A percentile compares a stretch with the other conserved stretches of the same genome.
Conservation (phyloP, 768 basidiomycete species). For the Suillus sp. region DNA sequence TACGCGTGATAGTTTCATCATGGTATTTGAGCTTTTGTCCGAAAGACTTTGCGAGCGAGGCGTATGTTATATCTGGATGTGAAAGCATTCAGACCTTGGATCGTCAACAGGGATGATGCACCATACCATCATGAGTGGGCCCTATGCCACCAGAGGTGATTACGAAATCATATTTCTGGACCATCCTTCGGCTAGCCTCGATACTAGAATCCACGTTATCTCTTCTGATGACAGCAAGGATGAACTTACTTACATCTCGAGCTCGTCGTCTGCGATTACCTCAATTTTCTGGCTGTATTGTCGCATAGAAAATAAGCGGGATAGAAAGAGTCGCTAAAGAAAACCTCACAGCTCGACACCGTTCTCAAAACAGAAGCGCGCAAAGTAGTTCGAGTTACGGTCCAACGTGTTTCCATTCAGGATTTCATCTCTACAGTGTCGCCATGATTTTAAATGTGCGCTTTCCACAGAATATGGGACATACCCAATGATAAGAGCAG, state of each 20-base stretch:
- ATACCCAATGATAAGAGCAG: constrained; percentile 76
- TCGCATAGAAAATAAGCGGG: constrained; percentile 19
- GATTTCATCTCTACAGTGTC: constrained; percentile 74
- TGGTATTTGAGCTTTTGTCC: constrained; percentile 68
- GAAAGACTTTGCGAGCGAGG: constrained; percentile 86
- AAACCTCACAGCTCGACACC: constrained; percentile 73
- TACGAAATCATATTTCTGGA: constrained; percentile 83
- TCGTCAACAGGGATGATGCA: not conserved
- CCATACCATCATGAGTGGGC: constrained; percentile 83
- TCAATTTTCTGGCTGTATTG: constrained; percentile 76
- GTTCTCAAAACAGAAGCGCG: constrained; percentile 85
- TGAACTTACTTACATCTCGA: constrained; percentile 62
- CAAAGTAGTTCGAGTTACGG: constrained; percentile 83
- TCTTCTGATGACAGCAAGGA: not conserved
- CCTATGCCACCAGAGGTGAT: constrained; percentile 92
- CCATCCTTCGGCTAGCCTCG: constrained; percentile 84
- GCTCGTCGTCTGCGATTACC: constrained; percentile 88
- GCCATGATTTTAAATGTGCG: not conserved
- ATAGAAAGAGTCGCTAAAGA: not conserved
- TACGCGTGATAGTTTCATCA: constrained; percentile 73
- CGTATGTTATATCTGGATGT: constrained; percentile 83
- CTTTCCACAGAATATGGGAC: constrained; percentile 19
- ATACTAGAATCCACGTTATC: constrained; percentile 46
- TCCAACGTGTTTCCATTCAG: constrained; percentile 90
- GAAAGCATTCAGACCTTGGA: constrained; percentile 1